phyloP scores from a whole-genome alignment of 257 asterid species.

The Dorcoceras hygrometricum region DNA sequence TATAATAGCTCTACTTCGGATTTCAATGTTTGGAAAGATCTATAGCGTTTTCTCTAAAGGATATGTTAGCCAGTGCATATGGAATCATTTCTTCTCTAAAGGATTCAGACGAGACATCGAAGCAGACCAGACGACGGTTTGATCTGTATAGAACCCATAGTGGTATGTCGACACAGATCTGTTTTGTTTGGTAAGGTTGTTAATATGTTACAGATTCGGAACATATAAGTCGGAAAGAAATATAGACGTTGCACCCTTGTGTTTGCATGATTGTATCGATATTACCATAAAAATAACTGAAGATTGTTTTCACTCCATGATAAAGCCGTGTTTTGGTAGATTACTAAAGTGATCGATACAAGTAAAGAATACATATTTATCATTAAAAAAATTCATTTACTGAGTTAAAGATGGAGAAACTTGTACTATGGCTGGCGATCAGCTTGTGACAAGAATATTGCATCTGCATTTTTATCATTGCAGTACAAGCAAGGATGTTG shows the following conservation, averaged over 20 bases:
- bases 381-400: no score
- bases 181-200: conserved; percentile 6
- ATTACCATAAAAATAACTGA: neutral
- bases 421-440: conserved; percentile 2
- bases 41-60: conserved; percentile 31
- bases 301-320: neutral
- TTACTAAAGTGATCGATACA: no score
- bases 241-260: neutral
- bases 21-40: conserved; percentile 78
- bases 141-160: conserved; percentile 25
- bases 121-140: conserved; percentile 12
- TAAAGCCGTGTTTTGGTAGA: no score
- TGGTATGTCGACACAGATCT: conserved; percentile 23
- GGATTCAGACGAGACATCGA: conserved; percentile 3
- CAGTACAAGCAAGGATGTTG: conserved; percentile 86
- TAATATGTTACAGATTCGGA: neutral
- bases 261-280: neutral
- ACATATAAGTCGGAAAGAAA: no score
- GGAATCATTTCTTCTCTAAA: conserved; percentile 16
- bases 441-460: conserved; percentile 41
- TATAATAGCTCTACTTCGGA: conserved; percentile 57
- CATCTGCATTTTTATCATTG: conserved; percentile 57
- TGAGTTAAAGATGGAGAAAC: no score
- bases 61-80: neutral
- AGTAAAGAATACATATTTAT: no score